Evolutionary conservation across 768 basidiomycete genomes (phyloP), one percentile per base, ranked within the genome.

Genomic region (Lactifluus echinatus): DNA sequence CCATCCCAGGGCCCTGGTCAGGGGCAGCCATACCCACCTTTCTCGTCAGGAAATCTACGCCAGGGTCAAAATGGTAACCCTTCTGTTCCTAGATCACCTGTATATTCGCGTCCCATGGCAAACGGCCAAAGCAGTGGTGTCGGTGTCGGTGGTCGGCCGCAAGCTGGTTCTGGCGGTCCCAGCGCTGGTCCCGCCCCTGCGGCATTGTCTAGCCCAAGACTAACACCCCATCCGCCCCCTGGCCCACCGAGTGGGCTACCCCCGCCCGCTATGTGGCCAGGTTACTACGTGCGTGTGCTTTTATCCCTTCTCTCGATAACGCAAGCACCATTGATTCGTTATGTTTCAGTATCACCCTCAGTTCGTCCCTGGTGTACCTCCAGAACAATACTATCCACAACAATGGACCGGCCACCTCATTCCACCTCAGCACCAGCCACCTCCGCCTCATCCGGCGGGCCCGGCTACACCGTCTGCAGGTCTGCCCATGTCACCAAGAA

Each of bases 401-500:
- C 70, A 70, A 57, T 67, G 71, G 67, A 65, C 66, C 26, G 28
- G 53, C 17, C 67, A 65, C 50, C 64, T 67, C 10, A 63, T 71
- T 53, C 68, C 64, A 10, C 69, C 65, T 47, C 70, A 65, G 29
- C 69, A 68, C 29, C 71, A 73, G 31, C 74, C 72, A 10, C 73
- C 68, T 54, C 71, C 67, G n/a, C 68, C 68, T 11, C 82, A 79
- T 31, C 77, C 77, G 6, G 73, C 76, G 46, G 76, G 69, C n/a
- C 66, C 72, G 55, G 74, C 72, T 48, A 66, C 72, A 29, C 76
- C 75, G 26, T 76, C 75, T 47, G 76, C 81, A 31, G 71, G 71
- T 50, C 79, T 84, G 70, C 76, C 85, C 4, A 80, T 89, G 75
- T 88, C 87, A 15, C 86, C 87, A 36, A 80, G 85, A 61, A 82